These are phyloP conservation scores for Annulohypoxylon truncatum DNA, from an alignment of 2,329 filamentous ascomycete genomes.

Conservation along the genomic window DNA sequence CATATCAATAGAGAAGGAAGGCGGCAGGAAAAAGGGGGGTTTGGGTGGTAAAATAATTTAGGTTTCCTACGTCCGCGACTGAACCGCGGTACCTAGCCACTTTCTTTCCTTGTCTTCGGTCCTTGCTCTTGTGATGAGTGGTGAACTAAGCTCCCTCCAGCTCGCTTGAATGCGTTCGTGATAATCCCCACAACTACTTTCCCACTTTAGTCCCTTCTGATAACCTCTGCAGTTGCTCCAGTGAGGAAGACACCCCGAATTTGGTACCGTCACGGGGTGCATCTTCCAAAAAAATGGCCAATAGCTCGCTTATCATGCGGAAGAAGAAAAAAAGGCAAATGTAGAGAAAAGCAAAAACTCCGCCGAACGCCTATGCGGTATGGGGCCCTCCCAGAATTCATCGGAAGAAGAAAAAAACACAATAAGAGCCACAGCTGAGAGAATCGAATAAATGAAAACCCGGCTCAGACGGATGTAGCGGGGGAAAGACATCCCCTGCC, in stretches of 20 bases:
- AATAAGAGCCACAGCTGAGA: slow-evolving; percentile 25
- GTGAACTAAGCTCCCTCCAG: slow-evolving; percentile 18
- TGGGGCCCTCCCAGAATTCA: slow-evolving; percentile 30
- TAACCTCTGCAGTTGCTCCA: slow-evolving; percentile 7
- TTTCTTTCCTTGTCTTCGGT: neutral
- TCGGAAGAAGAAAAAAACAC: slow-evolving; percentile 30
- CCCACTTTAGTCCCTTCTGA: slow-evolving; percentile 13
- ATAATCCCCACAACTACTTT: slow-evolving; percentile 21
- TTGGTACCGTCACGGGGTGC: slow-evolving; percentile 6
- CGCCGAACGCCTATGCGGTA: slow-evolving; percentile 42
- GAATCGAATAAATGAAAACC: slow-evolving; percentile 19
- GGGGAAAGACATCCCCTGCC: slow-evolving; percentile 3
- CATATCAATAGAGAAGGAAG: slow-evolving; percentile 6
- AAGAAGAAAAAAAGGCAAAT: slow-evolving; percentile 9
- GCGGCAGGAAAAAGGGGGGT: neutral
- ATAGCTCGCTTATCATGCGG: slow-evolving; percentile 34
- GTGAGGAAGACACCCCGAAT: slow-evolving; percentile 4
- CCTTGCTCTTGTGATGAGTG: neutral
- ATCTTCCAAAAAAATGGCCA: slow-evolving; percentile 12
- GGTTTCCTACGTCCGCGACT: slow-evolving; percentile 41
- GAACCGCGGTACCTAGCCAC: slow-evolving; percentile 29
- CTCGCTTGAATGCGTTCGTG: slow-evolving; percentile 11
- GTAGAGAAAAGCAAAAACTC: slow-evolving; percentile 32
- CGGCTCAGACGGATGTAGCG: slow-evolving; percentile 10
- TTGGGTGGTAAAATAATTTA: slow-evolving; percentile 39